A percentile compares a stretch with the other conserved stretches of the same genome.
These are phyloP conservation scores for Cryphonectria parasitica DNA, from an alignment of 2,329 filamentous ascomycete genomes.

Conservation along the genomic window DNA sequence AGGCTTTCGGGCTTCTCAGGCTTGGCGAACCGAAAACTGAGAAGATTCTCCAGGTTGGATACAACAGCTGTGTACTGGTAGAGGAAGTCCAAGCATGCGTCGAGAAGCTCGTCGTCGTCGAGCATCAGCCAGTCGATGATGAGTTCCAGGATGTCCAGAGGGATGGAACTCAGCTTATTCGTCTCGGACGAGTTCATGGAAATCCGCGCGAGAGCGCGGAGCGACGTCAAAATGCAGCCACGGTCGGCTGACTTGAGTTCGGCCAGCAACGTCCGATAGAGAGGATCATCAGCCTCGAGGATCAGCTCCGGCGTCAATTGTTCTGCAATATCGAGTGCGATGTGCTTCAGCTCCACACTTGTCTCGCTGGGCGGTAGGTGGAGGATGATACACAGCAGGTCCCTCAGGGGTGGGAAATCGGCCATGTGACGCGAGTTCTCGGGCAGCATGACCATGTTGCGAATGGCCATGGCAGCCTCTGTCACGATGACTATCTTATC, in stretches of 20 bases:
- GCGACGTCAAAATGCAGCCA: slow-evolving; percentile 76
- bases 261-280: slow-evolving; percentile 75
- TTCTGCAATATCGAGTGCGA: slow-evolving; percentile 88
- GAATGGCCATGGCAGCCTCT: slow-evolving; percentile 83
- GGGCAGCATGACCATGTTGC: slow-evolving; percentile 93
- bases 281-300: slow-evolving; percentile 71
- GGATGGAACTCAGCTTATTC: slow-evolving; percentile 75
- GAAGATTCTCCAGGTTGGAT: slow-evolving; percentile 77
- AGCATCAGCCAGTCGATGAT: slow-evolving; percentile 76
- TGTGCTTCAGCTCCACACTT: slow-evolving; percentile 84
- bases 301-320: slow-evolving; percentile 82
- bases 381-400: slow-evolving; percentile 81
- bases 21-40: slow-evolving; percentile 43
- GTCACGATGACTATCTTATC: slow-evolving; percentile 77
- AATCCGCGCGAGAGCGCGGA: slow-evolving; percentile 83
- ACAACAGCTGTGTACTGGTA: slow-evolving; percentile 92
- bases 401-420: slow-evolving; percentile 74
- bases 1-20: slow-evolving; percentile 67
- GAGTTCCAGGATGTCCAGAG: slow-evolving; percentile 65
- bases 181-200: slow-evolving; percentile 83
- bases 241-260: slow-evolving; percentile 74
- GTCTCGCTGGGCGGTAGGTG: slow-evolving; percentile 74
- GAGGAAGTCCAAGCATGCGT: slow-evolving; percentile 88
- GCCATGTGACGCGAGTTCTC: slow-evolving; percentile 87
- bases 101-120: slow-evolving; percentile 88